Percentiles rank a stretch among this genome's conserved stretches.
These are phyloP conservation scores for Penicillium sp. DNA, from an alignment of 2,329 filamentous ascomycete species.

Conservation along the genomic window DNA sequence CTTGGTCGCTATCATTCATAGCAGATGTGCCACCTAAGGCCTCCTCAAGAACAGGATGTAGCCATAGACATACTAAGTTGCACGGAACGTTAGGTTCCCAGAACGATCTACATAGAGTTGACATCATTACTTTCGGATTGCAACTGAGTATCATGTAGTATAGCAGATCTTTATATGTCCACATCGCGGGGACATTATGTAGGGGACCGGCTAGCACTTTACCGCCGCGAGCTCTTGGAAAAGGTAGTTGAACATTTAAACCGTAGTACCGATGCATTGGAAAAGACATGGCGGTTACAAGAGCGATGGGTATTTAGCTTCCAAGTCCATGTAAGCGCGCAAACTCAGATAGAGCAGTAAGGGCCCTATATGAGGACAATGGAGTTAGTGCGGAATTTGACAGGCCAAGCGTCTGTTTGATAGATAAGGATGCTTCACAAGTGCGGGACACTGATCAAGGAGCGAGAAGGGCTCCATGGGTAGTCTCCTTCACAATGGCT, in stretches of 20 bases:
- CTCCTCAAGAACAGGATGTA: constrained; percentile 27
- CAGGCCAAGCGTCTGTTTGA: constrained; percentile 6
- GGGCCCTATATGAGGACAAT: constrained; percentile 17
- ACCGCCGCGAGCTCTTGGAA: no score
- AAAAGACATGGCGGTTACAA: constrained; percentile 22
- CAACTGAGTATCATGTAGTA: constrained; percentile 30
- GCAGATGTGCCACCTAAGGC: not conserved
- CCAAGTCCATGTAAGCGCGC: constrained; percentile 18
- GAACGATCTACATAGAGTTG: constrained; percentile 24
- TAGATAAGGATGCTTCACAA: constrained; percentile 12
- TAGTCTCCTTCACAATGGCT: not conserved
- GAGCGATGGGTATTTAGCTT: constrained; percentile 25
- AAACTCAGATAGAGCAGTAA: constrained; percentile 22
- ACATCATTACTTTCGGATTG: constrained; percentile 24
- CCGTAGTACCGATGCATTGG: constrained; percentile 21
- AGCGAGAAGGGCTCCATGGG: not conserved
- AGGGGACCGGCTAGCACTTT: no score
- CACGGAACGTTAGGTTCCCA: constrained; percentile 26
- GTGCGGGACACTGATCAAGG: constrained; percentile 23
- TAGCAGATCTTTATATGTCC: constrained; percentile 19
- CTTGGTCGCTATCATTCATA: not conserved
- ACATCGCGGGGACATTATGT: no score
- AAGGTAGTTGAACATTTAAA: constrained; percentile 19
- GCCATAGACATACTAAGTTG: constrained; percentile 28
- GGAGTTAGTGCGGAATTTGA: not conserved